phyloP scores from a whole-genome alignment of 495 filamentous ascomycete genomes.

The Penicillium bialowiezense region DNA sequence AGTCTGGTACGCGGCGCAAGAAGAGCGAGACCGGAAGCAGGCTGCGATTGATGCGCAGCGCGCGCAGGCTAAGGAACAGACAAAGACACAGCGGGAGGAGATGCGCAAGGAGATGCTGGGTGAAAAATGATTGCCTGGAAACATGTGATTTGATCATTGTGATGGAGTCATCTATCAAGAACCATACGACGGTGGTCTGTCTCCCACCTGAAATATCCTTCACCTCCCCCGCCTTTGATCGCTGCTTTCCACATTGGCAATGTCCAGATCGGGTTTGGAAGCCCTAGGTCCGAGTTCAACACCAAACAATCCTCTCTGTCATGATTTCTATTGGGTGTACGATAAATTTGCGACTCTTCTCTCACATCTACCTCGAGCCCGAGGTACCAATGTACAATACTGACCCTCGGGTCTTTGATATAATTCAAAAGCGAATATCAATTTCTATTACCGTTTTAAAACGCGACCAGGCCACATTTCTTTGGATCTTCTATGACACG shows the following conservation, averaged over 20 bases:
- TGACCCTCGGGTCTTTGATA: background rate
- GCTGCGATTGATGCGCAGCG: constrained; percentile 43
- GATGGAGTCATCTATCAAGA: no score
- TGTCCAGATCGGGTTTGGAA: no score
- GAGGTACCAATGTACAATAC: constrained; percentile 9
- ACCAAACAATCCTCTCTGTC: no score
- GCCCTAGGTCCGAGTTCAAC: no score
- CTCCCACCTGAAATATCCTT: background rate
- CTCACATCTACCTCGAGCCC: background rate
- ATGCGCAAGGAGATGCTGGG: constrained; percentile 52
- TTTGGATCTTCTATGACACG: no score
- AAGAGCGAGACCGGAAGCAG: constrained; percentile 53
- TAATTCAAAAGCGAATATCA: no score
- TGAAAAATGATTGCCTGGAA: constrained; percentile 28
- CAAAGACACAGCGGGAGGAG: constrained; percentile 51
- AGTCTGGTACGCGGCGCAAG: constrained; percentile 76
- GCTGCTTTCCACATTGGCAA: no score
- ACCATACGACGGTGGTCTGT: no score
- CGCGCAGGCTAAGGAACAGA: constrained; percentile 49
- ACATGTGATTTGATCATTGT: no score
- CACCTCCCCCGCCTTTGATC: background rate
- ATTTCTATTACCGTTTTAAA: no score
- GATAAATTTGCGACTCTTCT: constrained; percentile 13
- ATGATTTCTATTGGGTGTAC: constrained; percentile 22
- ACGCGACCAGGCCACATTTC: no score